Base-by-base conservation (phyloP, 2,329 filamentous ascomycete species). In the Fusarium goolgardi region DNA sequence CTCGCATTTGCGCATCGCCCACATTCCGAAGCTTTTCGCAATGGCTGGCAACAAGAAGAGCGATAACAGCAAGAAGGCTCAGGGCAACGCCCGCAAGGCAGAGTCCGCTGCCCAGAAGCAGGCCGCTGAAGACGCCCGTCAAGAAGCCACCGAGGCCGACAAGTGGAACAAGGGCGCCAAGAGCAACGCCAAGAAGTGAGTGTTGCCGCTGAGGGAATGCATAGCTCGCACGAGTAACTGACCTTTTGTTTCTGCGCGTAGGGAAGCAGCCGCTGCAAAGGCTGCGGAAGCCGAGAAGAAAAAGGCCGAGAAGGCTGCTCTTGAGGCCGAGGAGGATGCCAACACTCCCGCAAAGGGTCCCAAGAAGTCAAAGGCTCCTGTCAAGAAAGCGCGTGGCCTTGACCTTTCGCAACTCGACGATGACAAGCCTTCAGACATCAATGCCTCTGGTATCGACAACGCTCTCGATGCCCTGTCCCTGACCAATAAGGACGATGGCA, bases 61-160 rank as follows among this genome's bases (percentile, higher is more conserved):
- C 55, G 94, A 96, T 67, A 93, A 91, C 81, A 91, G 86, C 78
- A 98, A 97, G 82, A 98, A 98, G 84, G 93, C 82, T 4, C 88
- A 90, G 11, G 96, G 95, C 69, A 93, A 97, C 79, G 94, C 94
- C 67, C 88, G 93, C 81, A 98, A 99, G 85, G 94, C 94, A 67
- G 94, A 97, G 49, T 90, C 89, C 5, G 95, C 94, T 2, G 91
- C 92, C 11, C 81, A 86, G 58, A 98, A 98, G 81, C 85, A 90
- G 61, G 92, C 93, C 0, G 88, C 80, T 5, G 89, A 90, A 62
- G 86, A 93, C 39, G 81, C 86, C 37, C 90, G 90, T 80, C 86
- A 84, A 55, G 88, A 88, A 6, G 86, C 83, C 4, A 88, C 79
- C 29, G 95, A 97, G 75, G 86, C 90, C 6, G 84, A 86, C 55